Evolutionary conservation across 768 basidiomycete genomes (phyloP), one percentile per base, ranked within the genome.

Genomic region (Ramaria rubella): DNA sequence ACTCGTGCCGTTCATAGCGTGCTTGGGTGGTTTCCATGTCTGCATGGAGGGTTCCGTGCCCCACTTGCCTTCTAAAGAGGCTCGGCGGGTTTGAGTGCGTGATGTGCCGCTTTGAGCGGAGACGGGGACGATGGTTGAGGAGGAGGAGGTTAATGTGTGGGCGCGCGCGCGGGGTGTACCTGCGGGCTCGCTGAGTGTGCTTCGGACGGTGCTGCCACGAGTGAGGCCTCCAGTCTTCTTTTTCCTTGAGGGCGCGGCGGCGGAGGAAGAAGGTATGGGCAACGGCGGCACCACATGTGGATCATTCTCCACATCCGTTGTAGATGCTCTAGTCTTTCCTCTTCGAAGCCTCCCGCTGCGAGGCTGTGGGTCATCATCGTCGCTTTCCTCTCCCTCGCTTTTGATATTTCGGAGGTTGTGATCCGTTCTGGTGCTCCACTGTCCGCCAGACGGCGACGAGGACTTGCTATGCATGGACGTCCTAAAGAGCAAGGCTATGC

Each of bases 401-500:
- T 62, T 48, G 15, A 50, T 59, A 2, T 52, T 46, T 30, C 63
- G 50, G 11, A 74, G 52, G 60, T 74, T 70, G 49, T 58, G 61
- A 60, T 71, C 72, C 5, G 72, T 75, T 12, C 74, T 66, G 44
- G 71, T 73, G 23, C 66, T 65, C 74, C 74, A 75, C 26, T n/a
- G 50, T 15, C 19, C 52, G 54, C 24, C 44, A 1, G 23, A 45
- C 15, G 11, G 54, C n/a, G 40, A 31, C 8, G 42, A 15, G 17
- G 49, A 21, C 17, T 52, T 44, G 40, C 8, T 38, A 29, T 12
- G 15, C 30, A 26, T 40, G 30, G 42, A 52, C 15, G 55, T 64
- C 26, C 61, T 66, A 64, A 82, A 81, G 17, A 81, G 64, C 11
- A 74, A 75, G 9, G 71, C 72, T 50, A 81, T 61, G 38, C 77